These are phyloP conservation scores for Talaromyces borbonicus DNA, from an alignment of 495 filamentous ascomycete species.

Conservation along the genomic window DNA sequence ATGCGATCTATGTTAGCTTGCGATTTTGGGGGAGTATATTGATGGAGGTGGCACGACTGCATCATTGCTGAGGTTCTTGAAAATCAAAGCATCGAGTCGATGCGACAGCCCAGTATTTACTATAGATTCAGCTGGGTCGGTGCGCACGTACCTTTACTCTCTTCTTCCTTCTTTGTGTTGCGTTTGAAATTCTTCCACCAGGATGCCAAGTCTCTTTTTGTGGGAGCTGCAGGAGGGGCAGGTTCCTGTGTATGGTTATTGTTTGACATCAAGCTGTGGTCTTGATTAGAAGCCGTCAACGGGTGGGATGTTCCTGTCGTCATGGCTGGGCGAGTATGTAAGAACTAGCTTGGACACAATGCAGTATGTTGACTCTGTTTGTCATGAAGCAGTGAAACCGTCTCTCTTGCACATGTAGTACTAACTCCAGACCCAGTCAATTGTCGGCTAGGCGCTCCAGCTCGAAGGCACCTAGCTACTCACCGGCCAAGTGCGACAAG, in stretches of 20 bases:
- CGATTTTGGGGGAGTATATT: too few species aligned
- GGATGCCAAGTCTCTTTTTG: constrained; percentile 70
- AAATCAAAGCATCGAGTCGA: too few species aligned
- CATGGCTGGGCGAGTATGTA: constrained; percentile 19
- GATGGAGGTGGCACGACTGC: constrained; percentile 12
- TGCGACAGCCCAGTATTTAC: too few species aligned
- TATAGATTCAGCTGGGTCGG: too few species aligned
- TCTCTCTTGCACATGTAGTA: too few species aligned
- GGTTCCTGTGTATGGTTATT: constrained; percentile 8
- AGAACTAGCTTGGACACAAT: too few species aligned
- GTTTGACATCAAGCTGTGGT: constrained; percentile 3
- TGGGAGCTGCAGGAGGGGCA: constrained; percentile 48
- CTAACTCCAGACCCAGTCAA: too few species aligned
- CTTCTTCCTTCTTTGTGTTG: constrained; percentile 64
- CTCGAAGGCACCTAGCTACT: too few species aligned
- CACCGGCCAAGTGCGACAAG: too few species aligned
- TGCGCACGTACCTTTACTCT: constrained; percentile 65
- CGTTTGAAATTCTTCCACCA: constrained; percentile 91
- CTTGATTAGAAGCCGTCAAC: constrained; percentile 11
- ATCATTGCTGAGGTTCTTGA: too few species aligned
- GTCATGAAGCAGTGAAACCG: neutral
- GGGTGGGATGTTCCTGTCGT: constrained; percentile 37
- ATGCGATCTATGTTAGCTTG: too few species aligned
- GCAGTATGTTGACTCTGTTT: neutral
- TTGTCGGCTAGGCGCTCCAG: too few species aligned